These are phyloP conservation scores for Nidula microcarpa DNA, from an alignment of 768 basidiomycete species.

Conservation along the genomic window DNA sequence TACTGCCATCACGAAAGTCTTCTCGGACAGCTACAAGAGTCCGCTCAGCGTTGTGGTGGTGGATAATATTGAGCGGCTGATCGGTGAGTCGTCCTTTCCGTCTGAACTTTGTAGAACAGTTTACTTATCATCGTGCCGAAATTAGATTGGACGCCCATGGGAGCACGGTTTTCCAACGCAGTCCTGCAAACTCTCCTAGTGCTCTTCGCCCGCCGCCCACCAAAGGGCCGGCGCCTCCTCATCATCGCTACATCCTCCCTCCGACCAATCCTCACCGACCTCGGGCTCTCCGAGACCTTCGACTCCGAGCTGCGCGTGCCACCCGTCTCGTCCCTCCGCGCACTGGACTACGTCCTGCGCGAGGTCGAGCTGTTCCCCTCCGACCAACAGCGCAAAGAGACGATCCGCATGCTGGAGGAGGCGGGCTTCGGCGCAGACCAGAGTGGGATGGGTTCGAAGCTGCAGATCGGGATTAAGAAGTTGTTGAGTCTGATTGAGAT, in stretches of 20 bases:
- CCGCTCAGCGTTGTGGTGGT: conserved; percentile 94
- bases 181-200: conserved; percentile 91
- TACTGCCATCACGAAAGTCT: conserved; percentile 85
- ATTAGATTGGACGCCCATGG: conserved; percentile 94
- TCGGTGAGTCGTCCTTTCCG: conserved; percentile 54
- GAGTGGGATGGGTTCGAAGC: conserved; percentile 37
- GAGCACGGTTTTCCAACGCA: conserved; percentile 93
- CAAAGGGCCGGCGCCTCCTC: conserved; percentile 90
- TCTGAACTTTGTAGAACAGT: not conserved
- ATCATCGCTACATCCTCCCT: conserved; percentile 92
- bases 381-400: conserved; percentile 48
- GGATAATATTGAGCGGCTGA: conserved; percentile 88
- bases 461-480: conserved; percentile 93
- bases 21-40: conserved; percentile 95
- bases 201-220: conserved; percentile 83
- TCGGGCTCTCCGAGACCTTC: conserved; percentile 87
- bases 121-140: not conserved
- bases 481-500: conserved; percentile 89
- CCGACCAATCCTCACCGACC: conserved; percentile 78
- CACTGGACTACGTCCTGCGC: conserved; percentile 73
- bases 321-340: conserved; percentile 66
- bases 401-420: conserved; percentile 64
- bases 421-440: conserved; percentile 64
- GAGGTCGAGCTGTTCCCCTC: conserved; percentile 77
- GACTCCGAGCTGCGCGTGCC: conserved; percentile 85